A percentile compares a stretch with the other conserved stretches of the same genome.
phyloP scores from a whole-genome alignment of 73 alveolate species.

The Paraurostyla sp. region DNA sequence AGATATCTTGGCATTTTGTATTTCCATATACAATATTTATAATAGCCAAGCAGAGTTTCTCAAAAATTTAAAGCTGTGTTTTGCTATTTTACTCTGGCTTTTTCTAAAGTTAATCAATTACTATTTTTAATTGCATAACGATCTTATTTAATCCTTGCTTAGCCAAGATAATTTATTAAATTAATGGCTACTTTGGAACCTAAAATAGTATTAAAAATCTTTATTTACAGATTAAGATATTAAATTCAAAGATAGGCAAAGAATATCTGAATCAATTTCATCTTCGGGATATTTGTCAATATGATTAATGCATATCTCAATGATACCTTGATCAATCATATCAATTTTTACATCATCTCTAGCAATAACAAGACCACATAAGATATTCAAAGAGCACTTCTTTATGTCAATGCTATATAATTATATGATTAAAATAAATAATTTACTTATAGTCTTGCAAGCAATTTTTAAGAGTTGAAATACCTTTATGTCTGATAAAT shows the following conservation, averaged over 20 bases:
- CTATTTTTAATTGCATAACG: slow-evolving; percentile 14
- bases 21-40: slow-evolving; percentile 7
- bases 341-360: slow-evolving; percentile 43
- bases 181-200: neutral
- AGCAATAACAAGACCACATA: neutral
- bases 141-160: slow-evolving; percentile 13
- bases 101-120: neutral
- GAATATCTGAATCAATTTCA: slow-evolving; percentile 24
- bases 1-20: neutral
- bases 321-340: slow-evolving; percentile 7
- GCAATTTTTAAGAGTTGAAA: slow-evolving; percentile 1
- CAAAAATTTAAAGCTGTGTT: slow-evolving; percentile 3
- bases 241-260: slow-evolving; percentile 16
- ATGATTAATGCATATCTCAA: slow-evolving; percentile 14
- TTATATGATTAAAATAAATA: neutral
- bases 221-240: neutral
- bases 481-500: slow-evolving; percentile 55
- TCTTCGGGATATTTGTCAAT: slow-evolving; percentile 37
- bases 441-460: slow-evolving; percentile 55
- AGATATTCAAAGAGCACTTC: neutral
- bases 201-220: neutral
- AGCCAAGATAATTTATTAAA: neutral
- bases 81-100: neutral
- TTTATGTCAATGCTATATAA: slow-evolving; percentile 46
- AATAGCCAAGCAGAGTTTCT: slow-evolving; percentile 10